These are phyloP conservation scores for Sugiyamaella qingdaonensis DNA, from an alignment of 805 yeast genomes.

Conservation along the genomic window DNA sequence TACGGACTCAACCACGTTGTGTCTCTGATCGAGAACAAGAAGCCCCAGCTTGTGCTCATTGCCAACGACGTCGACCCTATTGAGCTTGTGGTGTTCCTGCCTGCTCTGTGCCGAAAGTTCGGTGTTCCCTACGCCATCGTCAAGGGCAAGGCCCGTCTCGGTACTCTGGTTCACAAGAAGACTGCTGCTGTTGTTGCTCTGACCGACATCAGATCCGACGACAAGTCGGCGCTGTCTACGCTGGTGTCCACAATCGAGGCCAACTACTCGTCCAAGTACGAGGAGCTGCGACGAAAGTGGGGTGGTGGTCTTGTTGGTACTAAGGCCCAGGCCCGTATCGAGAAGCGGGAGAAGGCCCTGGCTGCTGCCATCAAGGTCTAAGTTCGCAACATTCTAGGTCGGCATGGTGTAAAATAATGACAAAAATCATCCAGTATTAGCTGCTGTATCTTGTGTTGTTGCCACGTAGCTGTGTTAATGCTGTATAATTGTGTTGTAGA, in stretches of 20 bases:
- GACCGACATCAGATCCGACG: constrained; percentile 92
- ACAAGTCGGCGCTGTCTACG: constrained; percentile 90
- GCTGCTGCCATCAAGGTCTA: constrained; percentile 38
- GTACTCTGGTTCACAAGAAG: constrained; percentile 96
- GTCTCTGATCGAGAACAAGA: constrained; percentile 95
- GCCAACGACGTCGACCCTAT: constrained; percentile 99
- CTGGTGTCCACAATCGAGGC: constrained; percentile 89
- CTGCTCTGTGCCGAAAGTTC: constrained; percentile 99
- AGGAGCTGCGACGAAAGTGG: constrained; percentile 97
- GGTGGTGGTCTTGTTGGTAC: constrained; percentile 99
- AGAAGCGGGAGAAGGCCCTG: constrained; percentile 63
- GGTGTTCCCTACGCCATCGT: constrained; percentile 98
- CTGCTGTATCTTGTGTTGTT: not conserved
- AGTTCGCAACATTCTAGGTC: not conserved
- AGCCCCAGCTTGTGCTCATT: constrained; percentile 93
- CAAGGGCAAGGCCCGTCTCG: constrained; percentile 98
- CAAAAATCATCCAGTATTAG: not conserved
- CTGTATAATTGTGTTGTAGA: too few species aligned
- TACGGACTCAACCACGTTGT: constrained; percentile 99
- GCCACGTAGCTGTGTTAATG: not conserved
- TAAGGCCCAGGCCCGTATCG: constrained; percentile 83
- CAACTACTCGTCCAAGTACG: constrained; percentile 91
- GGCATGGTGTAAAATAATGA: constrained; percentile 6
- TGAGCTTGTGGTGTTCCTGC: constrained; percentile 94
- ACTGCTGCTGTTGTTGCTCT: constrained; percentile 96